Evolutionary conservation across 2,329 filamentous ascomycete genomes (phyloP), one percentile per base, ranked within the genome.

Genomic region (Talaromyces sp.): DNA sequence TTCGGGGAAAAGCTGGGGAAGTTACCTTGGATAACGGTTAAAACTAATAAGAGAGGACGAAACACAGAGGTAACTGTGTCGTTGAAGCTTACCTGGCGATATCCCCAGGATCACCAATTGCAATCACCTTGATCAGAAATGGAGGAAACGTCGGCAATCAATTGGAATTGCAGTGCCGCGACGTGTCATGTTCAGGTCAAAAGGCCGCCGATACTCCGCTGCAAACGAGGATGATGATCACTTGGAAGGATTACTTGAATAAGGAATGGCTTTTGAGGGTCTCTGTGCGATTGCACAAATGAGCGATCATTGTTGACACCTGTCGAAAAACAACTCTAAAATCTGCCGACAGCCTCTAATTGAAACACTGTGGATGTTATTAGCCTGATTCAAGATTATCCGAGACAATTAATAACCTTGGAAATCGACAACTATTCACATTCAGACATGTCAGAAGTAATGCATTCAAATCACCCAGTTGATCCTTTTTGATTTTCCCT

Each of bases 161-260:
- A 7, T 9, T 52, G 27, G 27, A 58, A 41, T 8, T 27, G n/a
- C 54, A 22, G 37, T 58, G 54, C 54, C 54, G 33, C n/a, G 37
- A 7, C 9, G 19, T 11, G 54, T 58, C 54, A 22, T 39, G 16
- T n/a, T 9, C 10, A 39, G 13, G 19, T 41, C 14, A 58, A 58
- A 22, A 22, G 10, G 9, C 54, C 54, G 56, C 56, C 56, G 56
- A 58, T 24, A 58, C 22, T 58, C 56, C 56, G 56, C 56, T 31
- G 14, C 13, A 31, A 52, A 58, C 14, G n/a, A 43, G 8, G 22
- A 43, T n/a, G 37, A 43, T 57, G 35, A 57, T 57, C n/a, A 41
- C 9, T 16, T 8, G 19, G 8, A 57, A 11, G 16, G 54, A 14
- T 19, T 57, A 16, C 14, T 41, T 37, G 16, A 27, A 52, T 52